Percentiles rank a stretch among this genome's conserved stretches.
Evolutionary conservation across 2,329 filamentous ascomycete species (phyloP).

Genomic region (Trichoderma harzianum): DNA sequence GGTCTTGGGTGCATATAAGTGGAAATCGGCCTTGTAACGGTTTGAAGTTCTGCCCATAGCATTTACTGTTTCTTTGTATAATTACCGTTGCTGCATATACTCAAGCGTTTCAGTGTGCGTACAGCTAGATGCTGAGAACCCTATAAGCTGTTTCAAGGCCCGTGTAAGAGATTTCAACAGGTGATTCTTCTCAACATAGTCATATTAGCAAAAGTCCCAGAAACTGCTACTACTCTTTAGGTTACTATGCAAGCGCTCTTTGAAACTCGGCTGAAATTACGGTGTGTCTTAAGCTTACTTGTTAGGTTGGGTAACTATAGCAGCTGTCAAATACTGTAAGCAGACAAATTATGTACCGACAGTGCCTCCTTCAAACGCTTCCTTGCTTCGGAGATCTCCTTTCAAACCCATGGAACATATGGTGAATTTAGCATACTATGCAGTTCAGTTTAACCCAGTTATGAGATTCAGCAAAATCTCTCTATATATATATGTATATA

Average conservation of each 20-base stretch:
- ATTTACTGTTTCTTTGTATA: no score
- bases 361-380: background rate
- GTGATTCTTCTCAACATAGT: no score
- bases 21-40: background rate
- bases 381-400: background rate
- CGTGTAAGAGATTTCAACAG: background rate
- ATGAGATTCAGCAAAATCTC: background rate
- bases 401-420: accelerated
- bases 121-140: no score
- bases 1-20: background rate
- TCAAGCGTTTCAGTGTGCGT: background rate
- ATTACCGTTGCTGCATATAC: no score
- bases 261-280: background rate
- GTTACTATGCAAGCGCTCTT: background rate
- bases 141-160: no score
- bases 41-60: no score
- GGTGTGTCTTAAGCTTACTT: background rate
- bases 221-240: background rate
- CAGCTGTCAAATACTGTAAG: background rate
- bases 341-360: background rate
- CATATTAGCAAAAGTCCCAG: no score
- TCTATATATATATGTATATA: background rate
- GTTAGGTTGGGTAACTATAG: background rate
- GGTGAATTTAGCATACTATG: accelerated
- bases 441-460: background rate